phyloP scores from a whole-genome alignment of 2,329 filamentous ascomycete species.

The Fusarium transvaalense region DNA sequence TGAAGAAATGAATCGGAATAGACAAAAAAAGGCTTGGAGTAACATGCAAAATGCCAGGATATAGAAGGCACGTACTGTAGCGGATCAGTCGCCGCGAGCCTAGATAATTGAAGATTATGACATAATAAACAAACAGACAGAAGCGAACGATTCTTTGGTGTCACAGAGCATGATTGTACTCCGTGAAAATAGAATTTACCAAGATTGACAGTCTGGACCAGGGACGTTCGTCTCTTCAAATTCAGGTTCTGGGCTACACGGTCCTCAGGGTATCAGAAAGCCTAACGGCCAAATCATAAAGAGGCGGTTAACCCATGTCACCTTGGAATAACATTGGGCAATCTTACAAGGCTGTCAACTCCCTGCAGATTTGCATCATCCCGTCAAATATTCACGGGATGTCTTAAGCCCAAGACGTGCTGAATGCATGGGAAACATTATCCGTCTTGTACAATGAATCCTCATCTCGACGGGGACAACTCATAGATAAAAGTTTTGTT shows the following conservation, averaged over 20 bases:
- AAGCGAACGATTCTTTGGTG: background rate
- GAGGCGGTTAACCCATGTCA: too few species aligned
- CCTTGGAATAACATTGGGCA: too few species aligned
- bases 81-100: background rate
- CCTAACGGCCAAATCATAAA: too few species aligned
- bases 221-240: constrained; percentile 2
- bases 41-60: constrained; percentile 1
- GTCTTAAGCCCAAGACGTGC: background rate
- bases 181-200: constrained; percentile 8
- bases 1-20: constrained; percentile 4
- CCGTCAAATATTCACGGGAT: too few species aligned
- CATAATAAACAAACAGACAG: constrained; percentile 5
- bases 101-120: constrained; percentile 15
- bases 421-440: background rate
- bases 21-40: constrained; percentile 16
- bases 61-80: constrained; percentile 1
- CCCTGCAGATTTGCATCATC: background rate
- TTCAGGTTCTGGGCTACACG: background rate
- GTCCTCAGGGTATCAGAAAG: too few species aligned
- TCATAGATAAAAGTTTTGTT: background rate
- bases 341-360: background rate
- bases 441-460: background rate
- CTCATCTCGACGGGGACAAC: background rate
- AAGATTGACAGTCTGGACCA: constrained; percentile 2
- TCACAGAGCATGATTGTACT: constrained; percentile 3